Base-by-base conservation (phyloP, 768 basidiomycete genomes). In the Rickenella mellea region DNA sequence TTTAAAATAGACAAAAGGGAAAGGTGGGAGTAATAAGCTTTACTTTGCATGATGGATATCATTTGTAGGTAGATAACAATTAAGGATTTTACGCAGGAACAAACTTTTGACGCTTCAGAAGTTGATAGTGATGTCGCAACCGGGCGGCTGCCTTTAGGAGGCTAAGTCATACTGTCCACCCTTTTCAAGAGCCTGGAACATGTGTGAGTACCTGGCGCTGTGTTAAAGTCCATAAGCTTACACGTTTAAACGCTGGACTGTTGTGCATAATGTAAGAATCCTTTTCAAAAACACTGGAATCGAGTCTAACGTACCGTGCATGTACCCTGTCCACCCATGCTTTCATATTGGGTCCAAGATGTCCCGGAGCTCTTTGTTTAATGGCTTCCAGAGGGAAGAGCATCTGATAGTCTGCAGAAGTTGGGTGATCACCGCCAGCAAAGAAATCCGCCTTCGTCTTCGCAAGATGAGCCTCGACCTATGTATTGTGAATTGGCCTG, bases 401-500 rank as follows among this genome's bases (percentile, higher is more conserved):
- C 66, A 70, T 67, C 60, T 64, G 61, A 54, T 59, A 71, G 51
- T 73, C 71, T 17, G 71, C 66, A 17, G 61, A 43, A 20, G 70
- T 69, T 14, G 65, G 64, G 21, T 62, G 54, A 19, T 57, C 45
- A 21, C 63, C 66, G 12, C 62, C 68, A 6, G 68, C 66, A 31
- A 64, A 56, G 54, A 54, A 63, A 14, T 51, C 56, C 1, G 48
- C 52, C 31, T 39, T 36, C 27, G 35, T 36, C 42, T 60, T 63
- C 22, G 45, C 49, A 14, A 70, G 57, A 42, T 64, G 64, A 2
- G 44, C 45, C 45, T 69, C 69, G 36, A 71, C 60, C 67, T 69
- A 22, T 4, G 27, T 10, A 30, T 6, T 10, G 15, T 22, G 24
- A 26, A 31, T n/a, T 5, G 20, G 6, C 17, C 17, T 14, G 25